Base-by-base conservation (phyloP, 176 grass and related monocot genomes). In the Microstegium vimineum region DNA sequence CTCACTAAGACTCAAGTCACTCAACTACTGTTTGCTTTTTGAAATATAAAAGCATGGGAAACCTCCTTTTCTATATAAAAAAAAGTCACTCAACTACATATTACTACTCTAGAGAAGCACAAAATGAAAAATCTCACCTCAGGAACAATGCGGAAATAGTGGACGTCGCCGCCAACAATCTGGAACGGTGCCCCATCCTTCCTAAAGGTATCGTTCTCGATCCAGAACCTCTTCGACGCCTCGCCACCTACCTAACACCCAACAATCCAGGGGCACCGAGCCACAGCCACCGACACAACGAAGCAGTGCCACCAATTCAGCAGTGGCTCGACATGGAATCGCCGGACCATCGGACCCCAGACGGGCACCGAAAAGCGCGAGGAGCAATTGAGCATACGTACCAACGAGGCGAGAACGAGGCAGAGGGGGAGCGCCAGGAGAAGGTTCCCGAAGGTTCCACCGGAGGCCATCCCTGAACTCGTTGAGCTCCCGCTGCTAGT, bases 141-240 rank as follows among this genome's bases (percentile, higher is more conserved):
- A n/a, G 95, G 95, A 40, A 98, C 82, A 74, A 93, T 87, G 25
- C 95, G 95, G 79, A 98, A 98, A 71, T 98, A 98, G 80, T 95
- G 95, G 0, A 98, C 81, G 62, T 98, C 95, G 12, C 92, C 92
- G 6, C 95, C 95, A 62, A 98, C 90, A 66, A 98, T 95, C 87
- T 87, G 92, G 77, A 98, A 95, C 25, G 84, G 87, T 16, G 32
- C 9, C 27, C 78, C 89, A 45, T 98, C 90, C 87, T 98, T 95
- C 88, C 80, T 82, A 63, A 98, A 98, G 54, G 83, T 86, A 65
- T 98, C 92, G 73, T 91, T 76, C 73, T 90, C 90, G 51, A 98
- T 94, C 90, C 79, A 89, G 80, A 98, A 95, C 47, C 90, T 64
- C 46, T 83, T 82, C 35, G 88, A 16, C 8, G 73, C 78, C 35